These are phyloP conservation scores for Perkinsus olseni DNA, from an alignment of 169 alveolate genomes.

Conservation along the genomic window DNA sequence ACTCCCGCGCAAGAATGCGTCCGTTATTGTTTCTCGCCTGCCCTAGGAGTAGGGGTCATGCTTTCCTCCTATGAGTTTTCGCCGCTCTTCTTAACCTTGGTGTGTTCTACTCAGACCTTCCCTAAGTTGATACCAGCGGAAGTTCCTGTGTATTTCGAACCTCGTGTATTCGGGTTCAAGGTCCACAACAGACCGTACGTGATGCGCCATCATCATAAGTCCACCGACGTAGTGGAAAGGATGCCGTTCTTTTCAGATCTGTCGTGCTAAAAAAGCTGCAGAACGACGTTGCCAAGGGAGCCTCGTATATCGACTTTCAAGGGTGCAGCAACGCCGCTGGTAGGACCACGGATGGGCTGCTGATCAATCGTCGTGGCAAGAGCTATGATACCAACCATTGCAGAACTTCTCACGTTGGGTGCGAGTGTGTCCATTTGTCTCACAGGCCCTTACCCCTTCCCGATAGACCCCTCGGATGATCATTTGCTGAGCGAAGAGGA, in stretches of 20 bases:
- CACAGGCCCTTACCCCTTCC: not conserved
- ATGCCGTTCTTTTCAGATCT: not conserved
- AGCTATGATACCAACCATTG: no score
- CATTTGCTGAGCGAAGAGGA: not conserved
- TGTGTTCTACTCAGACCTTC: conserved; percentile 16
- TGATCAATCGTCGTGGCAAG: not conserved
- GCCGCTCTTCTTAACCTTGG: no score
- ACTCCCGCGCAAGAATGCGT: no score
- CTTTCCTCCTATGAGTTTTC: no score
- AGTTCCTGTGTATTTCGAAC: conserved; percentile 46
- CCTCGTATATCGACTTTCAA: not conserved
- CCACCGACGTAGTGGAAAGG: not conserved
- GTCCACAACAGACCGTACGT: conserved; percentile 41
- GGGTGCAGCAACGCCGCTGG: not conserved
- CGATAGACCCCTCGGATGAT: not conserved
- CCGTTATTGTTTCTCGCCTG: no score
- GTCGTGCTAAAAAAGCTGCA: not conserved
- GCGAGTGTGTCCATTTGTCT: not conserved
- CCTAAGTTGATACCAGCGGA: conserved; percentile 50
- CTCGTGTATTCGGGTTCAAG: conserved; percentile 63
- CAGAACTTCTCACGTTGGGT: not conserved
- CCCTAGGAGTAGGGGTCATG: no score
- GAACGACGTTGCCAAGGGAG: not conserved
- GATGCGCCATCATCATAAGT: no score
- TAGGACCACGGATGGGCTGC: not conserved